Percentiles rank a stretch among this genome's conserved stretches.
Conservation (phyloP, 2,329 filamentous ascomycete genomes). For the Anisogramma anomala region DNA sequence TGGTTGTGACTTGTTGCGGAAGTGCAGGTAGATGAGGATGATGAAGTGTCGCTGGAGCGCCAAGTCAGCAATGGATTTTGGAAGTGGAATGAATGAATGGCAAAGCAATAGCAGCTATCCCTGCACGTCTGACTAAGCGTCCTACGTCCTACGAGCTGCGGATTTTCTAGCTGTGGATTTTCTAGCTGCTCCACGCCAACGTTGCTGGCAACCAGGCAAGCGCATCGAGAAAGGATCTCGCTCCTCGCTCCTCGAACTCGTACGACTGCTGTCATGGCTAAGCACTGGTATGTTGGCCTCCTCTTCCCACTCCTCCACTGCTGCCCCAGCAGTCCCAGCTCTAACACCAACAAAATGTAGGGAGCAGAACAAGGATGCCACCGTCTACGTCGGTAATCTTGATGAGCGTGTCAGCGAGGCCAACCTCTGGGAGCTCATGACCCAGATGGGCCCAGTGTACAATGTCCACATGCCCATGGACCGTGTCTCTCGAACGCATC, state of each 20-base stretch:
- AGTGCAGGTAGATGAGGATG: too few species aligned
- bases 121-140: conserved; percentile 1
- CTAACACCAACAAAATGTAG: conserved; percentile 29
- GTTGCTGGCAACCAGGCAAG: not conserved
- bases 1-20: too few species aligned
- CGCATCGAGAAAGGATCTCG: not conserved
- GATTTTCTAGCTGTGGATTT: too few species aligned
- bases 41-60: too few species aligned
- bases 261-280: conserved; percentile 18
- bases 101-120: too few species aligned
- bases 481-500: conserved; percentile 89
- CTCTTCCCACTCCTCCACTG: too few species aligned
- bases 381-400: conserved; percentile 95
- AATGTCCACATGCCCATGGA: conserved; percentile 98
- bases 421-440: conserved; percentile 94
- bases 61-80: too few species aligned
- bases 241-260: not conserved
- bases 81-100: too few species aligned
- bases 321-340: not conserved
- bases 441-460: conserved; percentile 91
- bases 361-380: conserved; percentile 97
- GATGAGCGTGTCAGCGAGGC: conserved; percentile 89
- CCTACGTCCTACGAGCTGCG: not conserved
- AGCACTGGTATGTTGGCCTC: conserved; percentile 22
- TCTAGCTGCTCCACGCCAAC: too few species aligned